phyloP scores from a whole-genome alignment of 345 rosid genomes.

The Aquilaria sinensis region DNA sequence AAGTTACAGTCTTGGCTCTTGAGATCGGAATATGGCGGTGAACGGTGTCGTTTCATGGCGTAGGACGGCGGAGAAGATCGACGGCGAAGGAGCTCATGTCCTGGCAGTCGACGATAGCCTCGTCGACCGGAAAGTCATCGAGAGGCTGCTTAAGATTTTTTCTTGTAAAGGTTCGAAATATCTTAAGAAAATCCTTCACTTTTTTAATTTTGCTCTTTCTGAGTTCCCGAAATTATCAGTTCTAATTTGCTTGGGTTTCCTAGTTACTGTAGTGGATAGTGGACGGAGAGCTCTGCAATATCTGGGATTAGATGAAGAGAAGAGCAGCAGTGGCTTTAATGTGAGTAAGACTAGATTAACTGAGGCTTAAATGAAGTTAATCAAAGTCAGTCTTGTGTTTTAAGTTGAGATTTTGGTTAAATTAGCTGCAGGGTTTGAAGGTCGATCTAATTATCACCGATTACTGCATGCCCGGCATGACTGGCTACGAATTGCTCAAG shows the following conservation, averaged over 20 bases:
- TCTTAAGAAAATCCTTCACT: background rate
- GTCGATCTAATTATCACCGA: slow-evolving; percentile 94
- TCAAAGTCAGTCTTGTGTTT: background rate
- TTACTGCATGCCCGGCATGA: slow-evolving; percentile 99
- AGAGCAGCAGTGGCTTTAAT: slow-evolving; percentile 29
- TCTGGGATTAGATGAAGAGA: slow-evolving; percentile 72
- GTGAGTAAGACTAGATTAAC: slow-evolving; percentile 26
- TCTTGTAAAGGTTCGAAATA: slow-evolving; percentile 68
- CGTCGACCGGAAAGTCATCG: slow-evolving; percentile 84
- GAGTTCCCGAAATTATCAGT: slow-evolving; percentile 7
- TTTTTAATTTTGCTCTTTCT: background rate
- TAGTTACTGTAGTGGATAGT: slow-evolving; percentile 94
- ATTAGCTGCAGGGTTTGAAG: slow-evolving; percentile 47
- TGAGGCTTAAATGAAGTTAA: background rate
- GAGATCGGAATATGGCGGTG: slow-evolving; percentile 29
- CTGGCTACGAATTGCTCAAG: slow-evolving; percentile 93
- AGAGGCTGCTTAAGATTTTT: slow-evolving; percentile 63
- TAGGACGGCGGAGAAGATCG: slow-evolving; percentile 37
- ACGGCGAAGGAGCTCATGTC: slow-evolving; percentile 61
- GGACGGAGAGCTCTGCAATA: slow-evolving; percentile 78
- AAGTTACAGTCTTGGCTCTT: background rate
- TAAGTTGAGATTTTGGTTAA: background rate
- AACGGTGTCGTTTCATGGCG: slow-evolving; percentile 44
- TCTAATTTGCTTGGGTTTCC: background rate
- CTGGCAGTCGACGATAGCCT: slow-evolving; percentile 90